Conservation (phyloP, 495 filamentous ascomycete genomes). For the Bacidia gigantensis region DNA sequence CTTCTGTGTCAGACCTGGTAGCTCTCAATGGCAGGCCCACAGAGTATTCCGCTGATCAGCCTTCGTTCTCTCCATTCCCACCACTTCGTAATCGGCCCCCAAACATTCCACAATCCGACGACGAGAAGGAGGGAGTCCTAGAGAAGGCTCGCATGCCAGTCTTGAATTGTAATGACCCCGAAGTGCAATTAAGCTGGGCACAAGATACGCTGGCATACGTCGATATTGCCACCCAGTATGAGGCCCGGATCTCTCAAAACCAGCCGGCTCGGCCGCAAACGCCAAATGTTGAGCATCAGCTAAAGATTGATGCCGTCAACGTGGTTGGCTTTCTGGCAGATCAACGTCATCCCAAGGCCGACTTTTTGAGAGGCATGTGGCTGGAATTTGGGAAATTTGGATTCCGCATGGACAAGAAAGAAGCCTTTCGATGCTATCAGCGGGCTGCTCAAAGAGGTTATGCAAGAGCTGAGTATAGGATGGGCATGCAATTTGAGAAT, state of each 20-base stretch:
- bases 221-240: slow-evolving; percentile 63
- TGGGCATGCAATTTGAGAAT: slow-evolving; percentile 95
- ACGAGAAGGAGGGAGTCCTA: slow-evolving; percentile 78
- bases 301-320: slow-evolving; percentile 78
- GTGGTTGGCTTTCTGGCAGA: slow-evolving; percentile 80
- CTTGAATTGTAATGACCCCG: slow-evolving; percentile 84
- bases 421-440: slow-evolving; percentile 76
- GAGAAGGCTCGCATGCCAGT: slow-evolving; percentile 72
- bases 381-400: slow-evolving; percentile 96
- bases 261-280: slow-evolving; percentile 56
- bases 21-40: background rate
- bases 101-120: slow-evolving; percentile 87
- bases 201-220: slow-evolving; percentile 83
- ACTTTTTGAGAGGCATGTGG: slow-evolving; percentile 94
- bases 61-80: slow-evolving; percentile 86
- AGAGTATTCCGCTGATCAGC: slow-evolving; percentile 35
- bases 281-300: slow-evolving; percentile 73
- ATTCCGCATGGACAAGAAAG: slow-evolving; percentile 75
- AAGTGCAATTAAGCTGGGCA: slow-evolving; percentile 95
- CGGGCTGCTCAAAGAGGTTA: slow-evolving; percentile 81
- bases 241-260: slow-evolving; percentile 48
- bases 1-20: background rate
- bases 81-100: slow-evolving; percentile 65
- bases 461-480: slow-evolving; percentile 87
- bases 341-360: slow-evolving; percentile 84